phyloP scores from a whole-genome alignment of 1,284 basidiomycete genomes.

The Trichosporon asahii region DNA sequence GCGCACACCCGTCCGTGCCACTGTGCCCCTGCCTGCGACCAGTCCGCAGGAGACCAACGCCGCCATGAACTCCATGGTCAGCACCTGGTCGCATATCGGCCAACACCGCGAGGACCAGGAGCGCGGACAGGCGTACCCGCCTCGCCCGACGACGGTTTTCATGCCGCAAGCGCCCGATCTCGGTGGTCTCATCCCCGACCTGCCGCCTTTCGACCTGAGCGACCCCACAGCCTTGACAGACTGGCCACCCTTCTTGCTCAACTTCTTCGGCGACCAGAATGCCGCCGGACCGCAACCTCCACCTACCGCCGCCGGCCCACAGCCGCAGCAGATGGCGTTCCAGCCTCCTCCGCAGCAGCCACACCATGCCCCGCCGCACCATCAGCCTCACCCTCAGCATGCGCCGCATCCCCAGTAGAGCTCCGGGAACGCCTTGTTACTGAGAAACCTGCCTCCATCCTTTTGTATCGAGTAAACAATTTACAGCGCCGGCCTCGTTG shows the following conservation, averaged over 20 bases:
- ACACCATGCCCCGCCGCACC: background rate
- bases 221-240: constrained; percentile 16
- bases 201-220: constrained; percentile 19
- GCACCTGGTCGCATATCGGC: background rate
- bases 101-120: background rate
- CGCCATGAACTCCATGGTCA: constrained; percentile 7
- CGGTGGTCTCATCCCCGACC: constrained; percentile 14
- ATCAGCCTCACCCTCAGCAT: background rate
- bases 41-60: background rate
- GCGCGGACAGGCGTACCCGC: background rate
- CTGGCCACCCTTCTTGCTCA: constrained; percentile 27
- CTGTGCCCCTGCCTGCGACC: background rate
- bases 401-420: background rate
- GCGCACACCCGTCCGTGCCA: constrained; percentile 19
- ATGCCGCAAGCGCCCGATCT: constrained; percentile 22
- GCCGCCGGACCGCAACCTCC: background rate
- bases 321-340: background rate
- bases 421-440: no score
- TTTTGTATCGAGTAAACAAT: background rate
- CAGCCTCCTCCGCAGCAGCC: background rate
- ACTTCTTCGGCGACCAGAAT: constrained; percentile 23
- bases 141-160: constrained; percentile 11
- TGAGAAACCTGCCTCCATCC: no score
- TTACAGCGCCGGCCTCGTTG: background rate
- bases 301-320: background rate